These are phyloP conservation scores for Arthrobotrys megalospora DNA, from an alignment of 2,329 filamentous ascomycete species.

Conservation along the genomic window DNA sequence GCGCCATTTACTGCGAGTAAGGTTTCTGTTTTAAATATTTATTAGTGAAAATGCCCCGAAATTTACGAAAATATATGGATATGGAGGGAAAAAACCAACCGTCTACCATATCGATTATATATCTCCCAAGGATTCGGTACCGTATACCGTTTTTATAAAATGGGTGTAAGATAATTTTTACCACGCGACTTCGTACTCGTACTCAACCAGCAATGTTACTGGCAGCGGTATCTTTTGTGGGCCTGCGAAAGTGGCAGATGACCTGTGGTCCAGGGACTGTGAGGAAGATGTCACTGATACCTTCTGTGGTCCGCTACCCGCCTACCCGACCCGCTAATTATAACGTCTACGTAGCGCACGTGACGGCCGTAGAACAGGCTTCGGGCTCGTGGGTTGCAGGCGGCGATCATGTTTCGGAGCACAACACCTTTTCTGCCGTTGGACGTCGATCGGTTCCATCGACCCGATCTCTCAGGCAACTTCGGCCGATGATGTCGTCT, in stretches of 20 bases:
- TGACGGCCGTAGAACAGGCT: constrained; percentile 23
- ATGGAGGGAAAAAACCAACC: constrained; percentile 17
- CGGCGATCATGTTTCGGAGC: constrained; percentile 51
- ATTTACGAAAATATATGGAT: too few species aligned
- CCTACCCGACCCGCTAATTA: constrained; percentile 31
- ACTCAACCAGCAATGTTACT: neutral
- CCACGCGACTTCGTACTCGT: neutral
- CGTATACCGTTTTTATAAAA: neutral
- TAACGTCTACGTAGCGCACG: constrained; percentile 32
- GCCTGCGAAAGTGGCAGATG: neutral
- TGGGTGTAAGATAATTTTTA: neutral
- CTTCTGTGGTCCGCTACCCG: constrained; percentile 13
- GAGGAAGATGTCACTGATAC: constrained; percentile 37
- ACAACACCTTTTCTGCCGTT: constrained; percentile 42
- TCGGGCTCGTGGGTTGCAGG: constrained; percentile 14
- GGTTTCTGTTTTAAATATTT: constrained; percentile 32
- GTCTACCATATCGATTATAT: constrained; percentile 28
- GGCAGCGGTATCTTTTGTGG: neutral
- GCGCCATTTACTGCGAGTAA: constrained; percentile 35
- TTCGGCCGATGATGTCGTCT: constrained; percentile 38
- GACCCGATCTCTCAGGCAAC: constrained; percentile 15
- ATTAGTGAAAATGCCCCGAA: neutral
- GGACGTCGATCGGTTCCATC: constrained; percentile 11
- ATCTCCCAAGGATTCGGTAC: neutral
- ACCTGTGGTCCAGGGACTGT: neutral